Evolutionary conservation across 768 basidiomycete genomes (phyloP), one percentile per base, ranked within the genome.

Genomic region (Chalciporus sphaerocephalus): DNA sequence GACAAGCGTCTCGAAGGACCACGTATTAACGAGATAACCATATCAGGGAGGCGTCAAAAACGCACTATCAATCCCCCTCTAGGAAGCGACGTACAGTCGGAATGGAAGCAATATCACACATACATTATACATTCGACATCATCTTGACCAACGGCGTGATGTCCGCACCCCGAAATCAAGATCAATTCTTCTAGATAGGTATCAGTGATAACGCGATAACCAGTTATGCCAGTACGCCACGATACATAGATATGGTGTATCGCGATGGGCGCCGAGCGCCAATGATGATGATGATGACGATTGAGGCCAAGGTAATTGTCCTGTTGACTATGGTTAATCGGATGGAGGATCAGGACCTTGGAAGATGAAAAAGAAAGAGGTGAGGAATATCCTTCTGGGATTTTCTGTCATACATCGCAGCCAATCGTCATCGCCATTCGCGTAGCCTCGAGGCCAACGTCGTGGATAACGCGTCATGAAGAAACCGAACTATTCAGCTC

Each of bases 281-380:
- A n/a, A n/a, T n/a, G n/a, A n/a, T n/a, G n/a, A n/a, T n/a, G n/a
- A n/a, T n/a, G n/a, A n/a, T n/a, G n/a, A n/a, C n/a, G n/a, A n/a
- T 16, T 17, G n/a, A n/a, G 18, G 27, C 15, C 38, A 32, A 40
- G 7, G 33, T 27, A 36, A 20, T 25, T 17, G 24, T 23, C 16
- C 15, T 13, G 11, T 39, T 23, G 11, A 11, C 24, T 7, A 16
- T 23, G 34, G 44, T 38, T 23, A 43, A 47, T 39, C 46, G 32
- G 27, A 7, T 21, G 37, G 47, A 37, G 54, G 46, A 59, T 48
- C 51, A 21, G 33, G 28, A 27, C 38, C 22, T 22, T n/a, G n/a
- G 54, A 56, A 52, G 21, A 18, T 11, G 27, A 6, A 17, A 28
- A 34, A 35, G 16, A 25, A 27, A 21, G 22, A 16, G 27, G 30